Conservation (phyloP, 2,329 filamentous ascomycete genomes). For the Fusarium papillatum region DNA sequence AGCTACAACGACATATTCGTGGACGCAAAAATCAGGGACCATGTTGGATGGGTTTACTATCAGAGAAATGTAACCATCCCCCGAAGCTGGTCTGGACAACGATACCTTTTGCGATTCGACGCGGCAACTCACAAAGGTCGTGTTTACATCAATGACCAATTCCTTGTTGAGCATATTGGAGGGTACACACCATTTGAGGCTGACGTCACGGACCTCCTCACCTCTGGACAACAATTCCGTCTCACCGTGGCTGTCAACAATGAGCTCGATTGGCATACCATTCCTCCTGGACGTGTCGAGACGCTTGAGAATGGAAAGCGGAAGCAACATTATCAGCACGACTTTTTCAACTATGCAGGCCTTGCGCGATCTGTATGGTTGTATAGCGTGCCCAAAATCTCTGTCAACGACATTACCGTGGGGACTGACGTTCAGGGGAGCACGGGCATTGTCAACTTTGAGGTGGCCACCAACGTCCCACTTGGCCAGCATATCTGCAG, state of each 20-base stretch:
- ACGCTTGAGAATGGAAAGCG: slow-evolving; percentile 9
- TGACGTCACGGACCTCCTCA: slow-evolving; percentile 8
- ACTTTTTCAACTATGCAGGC: slow-evolving; percentile 30
- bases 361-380: slow-evolving; percentile 20
- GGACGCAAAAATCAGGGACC: slow-evolving; percentile 14
- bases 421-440: slow-evolving; percentile 10
- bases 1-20: slow-evolving; percentile 34
- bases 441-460: slow-evolving; percentile 11
- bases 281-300: slow-evolving; percentile 22
- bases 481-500: background rate
- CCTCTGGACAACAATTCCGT: slow-evolving; percentile 11
- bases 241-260: slow-evolving; percentile 27
- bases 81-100: slow-evolving; percentile 10
- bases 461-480: background rate
- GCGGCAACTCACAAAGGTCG: slow-evolving; percentile 22
- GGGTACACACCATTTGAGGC: slow-evolving; percentile 26
- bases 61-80: slow-evolving; percentile 18
- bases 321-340: slow-evolving; percentile 33
- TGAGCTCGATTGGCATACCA: slow-evolving; percentile 22
- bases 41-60: slow-evolving; percentile 32
- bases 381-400: slow-evolving; percentile 6
- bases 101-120: slow-evolving; percentile 21
- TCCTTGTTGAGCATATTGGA: slow-evolving; percentile 24
- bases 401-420: slow-evolving; percentile 13
- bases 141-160: slow-evolving; percentile 24